phyloP scores from a whole-genome alignment of 2,329 filamentous ascomycete species.

The Zymoseptoria tritici region DNA sequence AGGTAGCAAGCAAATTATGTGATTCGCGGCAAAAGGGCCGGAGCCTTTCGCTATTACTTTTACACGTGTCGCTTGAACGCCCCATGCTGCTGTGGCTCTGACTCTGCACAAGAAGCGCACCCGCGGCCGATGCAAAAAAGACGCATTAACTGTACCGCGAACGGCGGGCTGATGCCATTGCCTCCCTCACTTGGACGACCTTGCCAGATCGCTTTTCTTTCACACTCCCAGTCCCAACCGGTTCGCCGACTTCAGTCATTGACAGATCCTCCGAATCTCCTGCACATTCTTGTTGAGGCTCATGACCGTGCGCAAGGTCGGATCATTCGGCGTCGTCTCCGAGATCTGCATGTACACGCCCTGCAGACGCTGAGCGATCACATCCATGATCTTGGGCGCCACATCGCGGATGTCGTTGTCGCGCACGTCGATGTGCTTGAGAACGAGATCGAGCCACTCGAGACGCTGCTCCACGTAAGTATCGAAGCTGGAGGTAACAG shows the following conservation, averaged over 20 bases:
- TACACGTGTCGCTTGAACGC: neutral
- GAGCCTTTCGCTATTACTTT: neutral
- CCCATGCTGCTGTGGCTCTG: neutral
- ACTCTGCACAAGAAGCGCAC: neutral
- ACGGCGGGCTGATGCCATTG: neutral
- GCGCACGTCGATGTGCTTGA: slow-evolving; percentile 44
- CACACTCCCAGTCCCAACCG: neutral
- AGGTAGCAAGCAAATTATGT: too few relatives aligned
- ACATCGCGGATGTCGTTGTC: slow-evolving; percentile 47
- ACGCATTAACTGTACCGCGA: neutral
- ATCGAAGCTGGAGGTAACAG: slow-evolving; percentile 51
- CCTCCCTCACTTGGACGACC: neutral
- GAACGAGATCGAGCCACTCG: slow-evolving; percentile 50
- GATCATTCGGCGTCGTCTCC: slow-evolving; percentile 45
- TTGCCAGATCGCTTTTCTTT: neutral
- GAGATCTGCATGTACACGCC: slow-evolving; percentile 50
- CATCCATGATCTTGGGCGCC: slow-evolving; percentile 52
- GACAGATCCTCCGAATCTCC: slow-evolving; percentile 14
- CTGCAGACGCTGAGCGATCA: slow-evolving; percentile 51
- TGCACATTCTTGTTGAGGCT: slow-evolving; percentile 24
- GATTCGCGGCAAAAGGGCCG: too few relatives aligned
- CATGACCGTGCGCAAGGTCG: slow-evolving; percentile 29
- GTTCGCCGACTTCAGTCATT: slow-evolving; percentile 14
- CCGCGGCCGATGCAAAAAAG: too few relatives aligned
- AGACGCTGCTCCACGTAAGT: slow-evolving; percentile 49